phyloP scores from a whole-genome alignment of 2,329 filamentous ascomycete species.

The Fusarium gaditjirri region DNA sequence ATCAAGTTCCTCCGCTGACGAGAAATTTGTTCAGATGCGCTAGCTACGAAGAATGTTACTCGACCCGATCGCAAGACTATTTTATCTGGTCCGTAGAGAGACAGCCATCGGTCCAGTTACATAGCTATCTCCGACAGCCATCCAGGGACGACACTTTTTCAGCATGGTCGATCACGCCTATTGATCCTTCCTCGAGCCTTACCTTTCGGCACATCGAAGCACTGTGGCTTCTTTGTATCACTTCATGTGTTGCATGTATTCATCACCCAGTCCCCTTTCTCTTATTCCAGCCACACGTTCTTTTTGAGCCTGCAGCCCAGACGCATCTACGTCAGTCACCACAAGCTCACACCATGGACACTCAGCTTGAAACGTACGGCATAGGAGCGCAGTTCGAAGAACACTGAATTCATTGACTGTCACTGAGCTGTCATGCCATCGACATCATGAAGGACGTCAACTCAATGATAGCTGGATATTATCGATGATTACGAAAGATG shows the following conservation, averaged over 20 bases:
- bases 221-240: not conserved
- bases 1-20: not conserved
- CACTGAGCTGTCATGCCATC: not conserved
- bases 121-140: not conserved
- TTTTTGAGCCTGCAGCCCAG: not conserved
- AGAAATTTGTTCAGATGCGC: not conserved
- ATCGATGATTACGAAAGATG: not conserved
- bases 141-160: conserved; percentile 3
- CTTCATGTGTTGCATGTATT: not conserved
- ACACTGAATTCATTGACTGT: not conserved
- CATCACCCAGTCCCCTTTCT: not conserved
- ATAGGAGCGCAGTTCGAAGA: conserved; percentile 9
- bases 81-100: not conserved
- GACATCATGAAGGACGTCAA: not conserved
- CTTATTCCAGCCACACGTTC: not conserved
- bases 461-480: not conserved
- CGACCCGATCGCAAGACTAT: not conserved
- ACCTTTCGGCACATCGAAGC: not conserved
- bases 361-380: not conserved
- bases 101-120: not conserved
- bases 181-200: not conserved
- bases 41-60: not conserved
- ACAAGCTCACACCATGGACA: not conserved
- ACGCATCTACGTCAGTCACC: not conserved
- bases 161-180: not conserved